These are phyloP conservation scores for Notholithocarpus densiflorus DNA, from an alignment of 306 rosid species.

Conservation along the genomic window DNA sequence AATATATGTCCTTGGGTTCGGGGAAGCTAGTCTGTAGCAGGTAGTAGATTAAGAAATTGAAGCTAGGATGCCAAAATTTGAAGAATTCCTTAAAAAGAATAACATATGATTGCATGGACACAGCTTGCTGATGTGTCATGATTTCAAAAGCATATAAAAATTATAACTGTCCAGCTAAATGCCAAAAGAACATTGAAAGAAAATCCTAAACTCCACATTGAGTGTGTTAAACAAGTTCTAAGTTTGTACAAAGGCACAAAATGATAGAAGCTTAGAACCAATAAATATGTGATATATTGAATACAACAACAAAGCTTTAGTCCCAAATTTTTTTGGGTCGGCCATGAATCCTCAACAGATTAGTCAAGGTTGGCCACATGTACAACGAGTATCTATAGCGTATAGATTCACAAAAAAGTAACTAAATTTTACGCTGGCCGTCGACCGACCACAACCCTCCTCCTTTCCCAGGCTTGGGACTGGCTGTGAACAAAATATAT, in stretches of 20 bases:
- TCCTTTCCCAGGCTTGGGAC: too few relatives aligned
- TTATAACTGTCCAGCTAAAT: background rate
- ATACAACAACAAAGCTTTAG: too few relatives aligned
- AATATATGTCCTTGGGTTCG: slow-evolving; percentile 90
- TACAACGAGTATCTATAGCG: too few relatives aligned
- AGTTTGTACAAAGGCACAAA: background rate
- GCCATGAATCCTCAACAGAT: too few relatives aligned
- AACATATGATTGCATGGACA: background rate
- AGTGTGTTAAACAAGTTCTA: background rate
- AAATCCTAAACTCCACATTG: background rate
- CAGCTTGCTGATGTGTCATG: background rate
- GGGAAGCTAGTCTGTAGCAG: slow-evolving; percentile 64
- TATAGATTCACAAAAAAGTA: too few relatives aligned
- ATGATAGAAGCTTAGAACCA: background rate
- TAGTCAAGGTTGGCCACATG: too few relatives aligned
- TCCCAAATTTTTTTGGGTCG: too few relatives aligned
- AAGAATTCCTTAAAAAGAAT: background rate
- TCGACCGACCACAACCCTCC: too few relatives aligned
- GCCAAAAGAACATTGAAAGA: background rate
- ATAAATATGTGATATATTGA: background rate
- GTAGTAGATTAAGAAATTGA: slow-evolving; percentile 11
- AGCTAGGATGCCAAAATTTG: background rate
- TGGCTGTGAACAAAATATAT: too few relatives aligned
- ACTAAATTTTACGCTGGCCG: too few relatives aligned
- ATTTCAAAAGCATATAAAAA: background rate